Conservation (phyloP, 1,284 basidiomycete genomes). For the Exobasidium rhododendri region DNA sequence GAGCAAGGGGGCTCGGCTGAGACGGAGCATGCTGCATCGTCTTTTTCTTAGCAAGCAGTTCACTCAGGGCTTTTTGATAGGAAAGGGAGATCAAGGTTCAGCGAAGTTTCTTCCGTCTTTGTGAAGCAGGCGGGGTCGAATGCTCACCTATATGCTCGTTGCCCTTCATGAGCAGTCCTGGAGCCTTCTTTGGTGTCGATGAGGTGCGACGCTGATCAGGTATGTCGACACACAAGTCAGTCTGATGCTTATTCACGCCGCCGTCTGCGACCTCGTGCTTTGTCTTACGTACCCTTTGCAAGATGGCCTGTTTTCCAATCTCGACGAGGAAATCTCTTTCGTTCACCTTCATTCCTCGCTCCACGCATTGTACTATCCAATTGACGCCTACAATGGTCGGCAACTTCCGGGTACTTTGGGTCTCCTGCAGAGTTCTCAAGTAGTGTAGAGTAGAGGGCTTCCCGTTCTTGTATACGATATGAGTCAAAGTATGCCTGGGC, state of each 20-base stretch:
- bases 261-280: neutral
- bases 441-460: constrained; percentile 36
- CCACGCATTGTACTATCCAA: constrained; percentile 40
- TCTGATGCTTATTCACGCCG: neutral
- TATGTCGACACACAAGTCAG: neutral
- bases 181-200: constrained; percentile 7
- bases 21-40: constrained; percentile 4
- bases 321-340: constrained; percentile 44
- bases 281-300: constrained; percentile 28
- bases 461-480: constrained; percentile 47
- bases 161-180: neutral
- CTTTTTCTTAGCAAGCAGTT: constrained; percentile 1
- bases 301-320: constrained; percentile 44
- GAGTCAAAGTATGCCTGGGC: constrained; percentile 23
- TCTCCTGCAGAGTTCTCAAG: constrained; percentile 28
- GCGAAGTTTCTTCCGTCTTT: too few species aligned
- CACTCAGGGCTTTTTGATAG: neutral
- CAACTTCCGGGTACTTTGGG: constrained; percentile 13
- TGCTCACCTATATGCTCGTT: too few species aligned
- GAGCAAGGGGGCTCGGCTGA: neutral
- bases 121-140: too few species aligned
- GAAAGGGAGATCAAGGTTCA: too few species aligned
- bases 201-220: constrained; percentile 4
- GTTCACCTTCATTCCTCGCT: constrained; percentile 31
- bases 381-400: constrained; percentile 43